These are phyloP conservation scores for Neurospora tetraspora DNA, from an alignment of 495 filamentous ascomycete species.

Conservation along the genomic window DNA sequence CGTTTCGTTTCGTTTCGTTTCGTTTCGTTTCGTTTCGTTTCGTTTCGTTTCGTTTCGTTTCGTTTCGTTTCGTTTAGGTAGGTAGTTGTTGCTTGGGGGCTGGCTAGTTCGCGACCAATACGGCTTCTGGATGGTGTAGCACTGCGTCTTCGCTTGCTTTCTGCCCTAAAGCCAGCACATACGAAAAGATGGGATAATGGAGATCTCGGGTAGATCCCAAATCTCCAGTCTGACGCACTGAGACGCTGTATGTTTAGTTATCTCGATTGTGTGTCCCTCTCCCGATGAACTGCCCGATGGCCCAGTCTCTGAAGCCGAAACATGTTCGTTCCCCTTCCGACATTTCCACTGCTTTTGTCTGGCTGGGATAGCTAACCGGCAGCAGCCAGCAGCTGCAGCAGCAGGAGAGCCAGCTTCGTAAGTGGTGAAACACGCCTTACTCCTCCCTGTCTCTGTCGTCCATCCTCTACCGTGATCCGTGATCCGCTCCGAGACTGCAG, in stretches of 20 bases:
- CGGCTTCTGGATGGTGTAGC: background rate
- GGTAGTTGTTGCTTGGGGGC: background rate
- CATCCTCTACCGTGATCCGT: background rate
- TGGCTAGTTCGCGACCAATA: background rate
- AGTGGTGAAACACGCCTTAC: background rate
- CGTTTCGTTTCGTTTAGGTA: background rate
- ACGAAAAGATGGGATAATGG: background rate
- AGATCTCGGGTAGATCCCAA: background rate
- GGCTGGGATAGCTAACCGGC: background rate
- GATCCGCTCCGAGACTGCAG: background rate
- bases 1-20: background rate
- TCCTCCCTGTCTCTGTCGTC: background rate
- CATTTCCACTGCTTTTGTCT: background rate
- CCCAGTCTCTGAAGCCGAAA: background rate
- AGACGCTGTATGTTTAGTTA: background rate
- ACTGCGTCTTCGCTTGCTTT: background rate
- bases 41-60: background rate
- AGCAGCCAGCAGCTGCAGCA: background rate
- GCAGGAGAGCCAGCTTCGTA: background rate
- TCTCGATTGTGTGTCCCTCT: background rate
- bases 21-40: background rate
- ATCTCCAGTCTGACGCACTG: background rate
- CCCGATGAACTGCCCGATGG: background rate
- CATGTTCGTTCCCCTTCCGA: background rate
- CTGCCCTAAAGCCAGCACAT: background rate